Evolutionary conservation across 23 red algal genomes (phyloP), one percentile per base, ranked within the genome.

Genomic region (Gracilariopsis chorda): DNA sequence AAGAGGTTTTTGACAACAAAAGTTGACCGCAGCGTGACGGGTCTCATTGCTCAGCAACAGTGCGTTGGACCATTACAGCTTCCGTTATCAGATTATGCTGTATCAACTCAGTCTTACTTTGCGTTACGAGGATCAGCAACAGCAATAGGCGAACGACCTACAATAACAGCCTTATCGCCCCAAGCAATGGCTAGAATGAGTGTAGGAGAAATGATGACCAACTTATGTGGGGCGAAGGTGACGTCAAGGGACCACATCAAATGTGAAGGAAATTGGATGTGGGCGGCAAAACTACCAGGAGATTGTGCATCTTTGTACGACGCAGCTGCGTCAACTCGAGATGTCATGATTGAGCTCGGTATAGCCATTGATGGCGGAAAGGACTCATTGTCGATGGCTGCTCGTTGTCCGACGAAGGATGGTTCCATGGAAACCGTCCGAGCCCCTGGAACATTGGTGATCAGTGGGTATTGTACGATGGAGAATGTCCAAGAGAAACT

Each of bases 231-330:
- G 4, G 94, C 84, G 30, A 85, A 76, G 58, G 44, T 96, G 47
- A 87, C 93, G 2, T 27, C 43, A 4, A 19, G 94, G 20, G 34
- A 37, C 9, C 84, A 95, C 87, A 94, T 99, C 94, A 95, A 96
- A 74, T 99, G 97, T 77, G 97, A 99, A 74, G 97, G 37, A 40
- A 99, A 99, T 69, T 99, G 97, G 97, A 99, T 99, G 97, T 95
- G 88, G 93, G 93, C 97, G 8, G 97, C 92, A 25, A 99, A 99
- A 67, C 73, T 99, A 21, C 46, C 79, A 1, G 91, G 91, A 16
- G 97, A 99, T 76, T 90, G 88, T 43, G 89, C 90, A 2, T 79
- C 69, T 24, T 51, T 99, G 19, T 96, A 99, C 60, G 93, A 99
- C 69, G 97, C 97, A 21, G 97, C 94, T 0, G 62, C 55, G 23